Base-by-base conservation (phyloP, 2,329 filamentous ascomycete genomes). In the Pseudogymnoascus sp. region DNA sequence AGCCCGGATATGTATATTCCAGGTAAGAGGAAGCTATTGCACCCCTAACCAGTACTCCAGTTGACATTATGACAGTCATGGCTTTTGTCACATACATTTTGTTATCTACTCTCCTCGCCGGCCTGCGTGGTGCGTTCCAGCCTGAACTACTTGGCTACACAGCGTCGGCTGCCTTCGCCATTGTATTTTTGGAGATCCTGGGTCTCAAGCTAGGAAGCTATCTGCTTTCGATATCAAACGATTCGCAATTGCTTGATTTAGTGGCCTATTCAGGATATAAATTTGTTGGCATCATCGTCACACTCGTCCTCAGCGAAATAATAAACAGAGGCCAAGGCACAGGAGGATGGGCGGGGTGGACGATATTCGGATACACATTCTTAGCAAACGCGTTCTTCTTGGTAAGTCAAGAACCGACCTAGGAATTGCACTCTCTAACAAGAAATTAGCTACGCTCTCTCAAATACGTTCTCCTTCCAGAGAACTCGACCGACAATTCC, bases 1-100 rank as follows among this genome's bases (percentile, higher is more conserved):
- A 96, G 91, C 68, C 95, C 96, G 14, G 95, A 99, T 78, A 98
- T 99, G 93, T 99, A 99, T 79, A 99, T 99, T 71, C 93, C 93
- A 64, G 77, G 79, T 82, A 70, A 37, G 77, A 72, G 40, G 59
- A 22, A n/a, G 7, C 14, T 37, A 35, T 40, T 31, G 14, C 24
- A 16, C 26, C 59, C 40, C 10, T 3, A 16, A 19, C 22, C 12
- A 43, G 7, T 59, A 12, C 22, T 11, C 60, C 50, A 3, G n/a
- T 19, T 64, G 59, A 64, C 33, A 26, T 59, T 35, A 12, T 50
- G 7, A 14, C 37, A 65, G 89, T 96, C 72, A 99, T 99, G 95
- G 93, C 95, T 1, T 82, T 99, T 61, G 92, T 98, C 56, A 99
- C 95, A 24, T 99, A 99, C 76, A 96, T 99, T 68, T 88, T 99